Evolutionary conservation across 2,329 filamentous ascomycete species (phyloP).

Genomic region (Calycina marina): DNA sequence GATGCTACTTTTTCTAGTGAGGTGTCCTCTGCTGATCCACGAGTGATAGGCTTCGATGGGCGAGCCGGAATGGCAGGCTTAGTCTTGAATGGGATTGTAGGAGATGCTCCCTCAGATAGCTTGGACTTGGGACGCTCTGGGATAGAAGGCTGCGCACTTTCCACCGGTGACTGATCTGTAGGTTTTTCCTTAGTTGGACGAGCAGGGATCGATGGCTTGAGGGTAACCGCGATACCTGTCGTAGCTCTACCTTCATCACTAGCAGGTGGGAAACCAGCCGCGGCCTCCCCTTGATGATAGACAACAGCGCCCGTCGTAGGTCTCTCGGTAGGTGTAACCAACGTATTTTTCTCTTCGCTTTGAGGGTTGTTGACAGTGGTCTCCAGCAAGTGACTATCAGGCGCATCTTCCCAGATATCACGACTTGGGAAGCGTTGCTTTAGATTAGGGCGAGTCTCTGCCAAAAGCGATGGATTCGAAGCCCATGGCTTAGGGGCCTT

Average conservation of each 20-base stretch:
- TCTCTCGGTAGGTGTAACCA: conserved; percentile 29
- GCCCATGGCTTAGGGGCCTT: conserved; percentile 36
- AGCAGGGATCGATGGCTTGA: conserved; percentile 41
- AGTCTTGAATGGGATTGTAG: conserved; percentile 33
- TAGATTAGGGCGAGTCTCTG: conserved; percentile 38
- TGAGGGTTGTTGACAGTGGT: conserved; percentile 52
- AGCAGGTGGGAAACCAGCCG: conserved; percentile 10
- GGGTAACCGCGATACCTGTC: conserved; percentile 31
- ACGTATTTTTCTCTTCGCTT: conserved; percentile 27
- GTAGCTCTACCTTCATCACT: conserved; percentile 14
- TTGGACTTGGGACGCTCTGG: conserved; percentile 16
- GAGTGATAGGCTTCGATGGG: conserved; percentile 40
- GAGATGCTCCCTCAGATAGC: conserved; percentile 9
- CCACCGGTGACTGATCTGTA: conserved; percentile 12
- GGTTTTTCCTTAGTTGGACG: conserved; percentile 30
- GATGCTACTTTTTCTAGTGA: conserved; percentile 15
- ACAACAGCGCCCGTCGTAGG: conserved; percentile 18
- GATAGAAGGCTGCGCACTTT: conserved; percentile 17
- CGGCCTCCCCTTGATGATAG: conserved; percentile 18
- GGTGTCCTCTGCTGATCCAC: conserved; percentile 21
- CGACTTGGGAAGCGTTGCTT: conserved; percentile 73
- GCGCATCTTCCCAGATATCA: conserved; percentile 90
- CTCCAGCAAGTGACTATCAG: conserved; percentile 67
- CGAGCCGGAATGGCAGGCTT: conserved; percentile 48
- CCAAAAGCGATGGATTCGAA: conserved; percentile 33